These are phyloP conservation scores for Marasmius oreades DNA, from an alignment of 1,284 basidiomycete species.

Conservation along the genomic window DNA sequence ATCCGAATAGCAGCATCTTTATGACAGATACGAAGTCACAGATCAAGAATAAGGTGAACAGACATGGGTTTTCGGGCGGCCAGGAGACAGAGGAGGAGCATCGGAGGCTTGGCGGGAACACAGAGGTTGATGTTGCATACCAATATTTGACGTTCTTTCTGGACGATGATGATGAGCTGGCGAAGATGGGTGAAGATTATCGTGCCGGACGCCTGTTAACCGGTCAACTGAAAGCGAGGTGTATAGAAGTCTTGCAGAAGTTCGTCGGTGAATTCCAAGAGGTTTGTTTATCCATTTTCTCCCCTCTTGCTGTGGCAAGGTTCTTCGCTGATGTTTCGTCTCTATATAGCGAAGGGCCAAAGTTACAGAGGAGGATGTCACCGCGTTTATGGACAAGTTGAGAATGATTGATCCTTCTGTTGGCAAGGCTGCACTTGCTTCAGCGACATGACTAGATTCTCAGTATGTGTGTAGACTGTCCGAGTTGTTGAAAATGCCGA, in stretches of 20 bases:
- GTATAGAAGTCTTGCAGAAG: slow-evolving; percentile 81
- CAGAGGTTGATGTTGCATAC: slow-evolving; percentile 95
- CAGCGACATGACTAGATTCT: slow-evolving; percentile 5
- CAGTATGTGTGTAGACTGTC: slow-evolving; percentile 10
- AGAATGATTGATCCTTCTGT: slow-evolving; percentile 72
- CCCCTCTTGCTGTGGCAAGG: slow-evolving; percentile 1
- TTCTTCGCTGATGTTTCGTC: slow-evolving; percentile 6
- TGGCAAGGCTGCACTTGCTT: slow-evolving; percentile 20
- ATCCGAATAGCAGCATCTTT: slow-evolving; percentile 87
- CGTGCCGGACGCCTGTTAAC: slow-evolving; percentile 86
- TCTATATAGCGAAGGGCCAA: slow-evolving; percentile 66
- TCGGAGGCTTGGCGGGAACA: slow-evolving; percentile 82
- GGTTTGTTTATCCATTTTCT: slow-evolving; percentile 38
- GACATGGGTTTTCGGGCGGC: slow-evolving; percentile 88
- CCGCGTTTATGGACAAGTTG: slow-evolving; percentile 80
- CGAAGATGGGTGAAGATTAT: slow-evolving; percentile 83
- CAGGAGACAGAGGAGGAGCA: slow-evolving; percentile 95
- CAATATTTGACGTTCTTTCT: slow-evolving; percentile 98
- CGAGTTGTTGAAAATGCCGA: no score
- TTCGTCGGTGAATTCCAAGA: slow-evolving; percentile 92
- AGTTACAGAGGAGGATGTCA: slow-evolving; percentile 78
- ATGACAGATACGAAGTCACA: slow-evolving; percentile 93
- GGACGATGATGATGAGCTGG: slow-evolving; percentile 89
- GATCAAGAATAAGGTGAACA: slow-evolving; percentile 98
- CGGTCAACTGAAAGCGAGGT: slow-evolving; percentile 89